phyloP scores from a whole-genome alignment of 2,329 filamentous ascomycete genomes.

The Aureobasidium mangrovei region DNA sequence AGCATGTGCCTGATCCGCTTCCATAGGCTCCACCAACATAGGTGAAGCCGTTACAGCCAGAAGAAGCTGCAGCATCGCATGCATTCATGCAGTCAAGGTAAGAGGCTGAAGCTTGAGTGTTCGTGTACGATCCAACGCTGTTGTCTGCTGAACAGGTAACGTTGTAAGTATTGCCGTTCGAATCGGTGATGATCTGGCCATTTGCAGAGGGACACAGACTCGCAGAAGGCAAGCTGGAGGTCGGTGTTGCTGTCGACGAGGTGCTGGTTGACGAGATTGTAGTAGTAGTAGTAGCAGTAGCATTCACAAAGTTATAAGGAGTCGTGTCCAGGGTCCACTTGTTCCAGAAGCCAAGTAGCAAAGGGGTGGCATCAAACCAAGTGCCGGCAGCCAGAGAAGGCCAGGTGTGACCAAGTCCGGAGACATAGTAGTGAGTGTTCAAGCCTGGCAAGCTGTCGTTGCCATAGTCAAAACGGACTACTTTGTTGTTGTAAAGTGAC shows the following conservation, averaged over 20 bases:
- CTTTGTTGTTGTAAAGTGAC: slow-evolving; percentile 23
- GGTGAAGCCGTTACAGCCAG: slow-evolving; percentile 15
- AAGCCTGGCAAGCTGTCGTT: slow-evolving; percentile 19
- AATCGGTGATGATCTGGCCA: neutral
- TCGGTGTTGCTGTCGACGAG: slow-evolving; percentile 13
- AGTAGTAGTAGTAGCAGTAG: neutral
- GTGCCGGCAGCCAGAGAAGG: slow-evolving; percentile 22
- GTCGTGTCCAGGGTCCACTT: slow-evolving; percentile 17
- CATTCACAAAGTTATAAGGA: slow-evolving; percentile 12
- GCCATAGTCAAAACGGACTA: slow-evolving; percentile 21
- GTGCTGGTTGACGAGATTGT: neutral
- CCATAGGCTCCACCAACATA: slow-evolving; percentile 18
- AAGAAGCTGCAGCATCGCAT: slow-evolving; percentile 11
- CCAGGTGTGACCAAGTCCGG: slow-evolving; percentile 35
- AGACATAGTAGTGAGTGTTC: slow-evolving; percentile 33
- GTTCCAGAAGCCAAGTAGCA: slow-evolving; percentile 21
- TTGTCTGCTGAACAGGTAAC: slow-evolving; percentile 15
- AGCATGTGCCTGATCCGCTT: slow-evolving; percentile 20
- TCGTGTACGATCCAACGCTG: slow-evolving; percentile 12
- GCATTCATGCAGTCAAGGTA: slow-evolving; percentile 17
- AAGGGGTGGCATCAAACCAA: slow-evolving; percentile 18
- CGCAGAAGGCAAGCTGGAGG: slow-evolving; percentile 15
- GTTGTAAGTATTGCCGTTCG: neutral
- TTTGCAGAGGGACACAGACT: slow-evolving; percentile 8
- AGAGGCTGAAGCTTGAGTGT: slow-evolving; percentile 8